Conservation (phyloP, 2,329 filamentous ascomycete genomes). For the Phialemonium atrogriseum region DNA sequence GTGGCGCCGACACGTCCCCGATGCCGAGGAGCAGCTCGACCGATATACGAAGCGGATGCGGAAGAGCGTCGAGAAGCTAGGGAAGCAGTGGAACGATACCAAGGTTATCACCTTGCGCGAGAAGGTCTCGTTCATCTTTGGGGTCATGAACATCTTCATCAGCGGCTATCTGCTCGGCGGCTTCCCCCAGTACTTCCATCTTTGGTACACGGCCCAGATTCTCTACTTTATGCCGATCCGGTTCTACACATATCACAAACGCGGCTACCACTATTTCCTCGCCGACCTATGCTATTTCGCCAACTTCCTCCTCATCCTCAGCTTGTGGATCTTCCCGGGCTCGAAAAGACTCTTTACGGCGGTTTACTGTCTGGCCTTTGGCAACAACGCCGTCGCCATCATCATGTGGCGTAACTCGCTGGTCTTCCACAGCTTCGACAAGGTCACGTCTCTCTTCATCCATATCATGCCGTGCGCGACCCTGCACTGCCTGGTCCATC, state of each 20-base stretch:
- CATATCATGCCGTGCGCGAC: conserved; percentile 98
- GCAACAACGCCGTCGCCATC: conserved; percentile 95
- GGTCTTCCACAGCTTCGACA: conserved; percentile 97
- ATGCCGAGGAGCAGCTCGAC: conserved; percentile 85
- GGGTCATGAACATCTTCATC: conserved; percentile 94
- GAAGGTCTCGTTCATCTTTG: conserved; percentile 93
- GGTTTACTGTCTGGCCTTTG: conserved; percentile 85
- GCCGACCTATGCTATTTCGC: conserved; percentile 98
- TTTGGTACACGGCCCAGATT: conserved; percentile 85
- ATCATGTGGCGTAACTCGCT: conserved; percentile 99
- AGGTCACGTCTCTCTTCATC: conserved; percentile 96
- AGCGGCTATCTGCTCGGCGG: conserved; percentile 90
- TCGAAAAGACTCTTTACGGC: conserved; percentile 90
- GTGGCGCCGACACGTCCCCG: conserved; percentile 78
- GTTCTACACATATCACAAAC: conserved; percentile 81
- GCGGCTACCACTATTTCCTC: conserved; percentile 93
- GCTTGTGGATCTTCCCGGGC: conserved; percentile 81
- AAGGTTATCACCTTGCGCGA: conserved; percentile 82
- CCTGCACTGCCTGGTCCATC: conserved; percentile 84
- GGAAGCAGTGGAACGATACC: conserved; percentile 79
- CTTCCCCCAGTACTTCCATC: conserved; percentile 75
- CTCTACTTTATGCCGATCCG: conserved; percentile 96
- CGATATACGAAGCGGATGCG: conserved; percentile 86
- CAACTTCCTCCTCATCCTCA: conserved; percentile 75
- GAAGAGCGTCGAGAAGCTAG: conserved; percentile 78